Base-by-base conservation (phyloP, 768 basidiomycete species). In the Lactarius hatsudake region DNA sequence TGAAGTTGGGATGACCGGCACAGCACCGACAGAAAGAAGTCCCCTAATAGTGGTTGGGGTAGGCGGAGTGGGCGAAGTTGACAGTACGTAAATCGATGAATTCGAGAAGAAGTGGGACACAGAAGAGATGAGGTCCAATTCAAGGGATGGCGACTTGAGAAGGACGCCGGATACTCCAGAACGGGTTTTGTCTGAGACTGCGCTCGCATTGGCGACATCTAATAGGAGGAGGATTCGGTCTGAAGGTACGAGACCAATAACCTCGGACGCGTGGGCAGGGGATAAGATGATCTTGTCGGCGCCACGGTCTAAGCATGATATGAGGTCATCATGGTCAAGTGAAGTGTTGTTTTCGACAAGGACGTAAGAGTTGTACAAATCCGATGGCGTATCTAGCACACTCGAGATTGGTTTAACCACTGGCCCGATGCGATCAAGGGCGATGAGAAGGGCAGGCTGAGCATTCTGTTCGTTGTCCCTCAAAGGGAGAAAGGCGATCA, bases 241-340 rank as follows among this genome's bases (percentile, higher is more conserved):
- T 3, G 86, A 77, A 3, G 93, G 90, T 34, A 96, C 78, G 34
- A 79, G 69, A n/a, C 83, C 86, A 55, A 90, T 84, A 56, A 91
- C 80, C 59, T 85, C 85, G 74, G 86, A 87, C 36, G 84, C 89
- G 72, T 82, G 81, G n/a, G 85, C 76, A 53, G 86, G 81, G 23
- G 88, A 83, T 0, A 94, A 82, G 45, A 97, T 87, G 73, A 94
- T 82, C 76, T 92, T 95, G 71, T 88, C 84, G 2, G 88, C 86
- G 28, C 96, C 94, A 26, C 79, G 79, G 76, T 98, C 92, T 36
- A 99, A 84, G 80, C 81, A 84, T 26, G 84, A 77, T 64, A 86
- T 79, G 71, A 87, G 80, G 28, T 84, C 79, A 62, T 89, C 87
- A n/a, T 82, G 62, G 59, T 83, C 79, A 54, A 81, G 72, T 13